Percentiles rank a stretch among this genome's conserved stretches.
phyloP scores from a whole-genome alignment of 2,329 filamentous ascomycete genomes.

The Exophiala sp. region DNA sequence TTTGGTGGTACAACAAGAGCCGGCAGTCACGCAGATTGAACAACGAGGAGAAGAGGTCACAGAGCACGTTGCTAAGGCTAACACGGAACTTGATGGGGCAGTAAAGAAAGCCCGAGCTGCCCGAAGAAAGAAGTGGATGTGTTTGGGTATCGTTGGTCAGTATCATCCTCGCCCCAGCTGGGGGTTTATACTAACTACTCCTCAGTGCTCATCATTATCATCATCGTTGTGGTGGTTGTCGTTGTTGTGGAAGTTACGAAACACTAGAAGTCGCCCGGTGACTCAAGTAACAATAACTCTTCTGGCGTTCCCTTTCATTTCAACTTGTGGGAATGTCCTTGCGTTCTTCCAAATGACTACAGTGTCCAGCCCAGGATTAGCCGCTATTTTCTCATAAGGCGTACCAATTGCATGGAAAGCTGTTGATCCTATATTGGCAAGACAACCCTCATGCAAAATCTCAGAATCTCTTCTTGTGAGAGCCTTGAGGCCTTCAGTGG shows the following conservation, averaged over 20 bases:
- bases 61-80: conserved; percentile 79
- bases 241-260: conserved; percentile 48
- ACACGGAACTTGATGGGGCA: conserved; percentile 75
- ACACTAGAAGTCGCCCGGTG: conserved; percentile 12
- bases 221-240: conserved; percentile 48
- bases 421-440: neutral
- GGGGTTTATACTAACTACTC: conserved; percentile 5
- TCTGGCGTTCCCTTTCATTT: neutral
- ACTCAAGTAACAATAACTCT: neutral
- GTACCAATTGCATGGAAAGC: neutral
- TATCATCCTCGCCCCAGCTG: conserved; percentile 29
- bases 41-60: conserved; percentile 81
- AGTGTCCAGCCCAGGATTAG: neutral
- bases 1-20: conserved; percentile 82
- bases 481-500: neutral
- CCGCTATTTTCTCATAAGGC: neutral
- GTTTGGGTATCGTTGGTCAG: conserved; percentile 68
- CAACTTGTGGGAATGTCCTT: neutral
- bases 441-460: neutral
- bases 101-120: conserved; percentile 76
- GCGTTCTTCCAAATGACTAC: neutral
- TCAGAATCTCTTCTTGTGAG: neutral
- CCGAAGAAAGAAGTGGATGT: conserved; percentile 95
- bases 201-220: conserved; percentile 52
- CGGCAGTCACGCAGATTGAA: conserved; percentile 75